Evolutionary conservation across 2,329 filamentous ascomycete species (phyloP), one percentile per base, ranked within the genome.

Genomic region (Echinosphaeria canescens): DNA sequence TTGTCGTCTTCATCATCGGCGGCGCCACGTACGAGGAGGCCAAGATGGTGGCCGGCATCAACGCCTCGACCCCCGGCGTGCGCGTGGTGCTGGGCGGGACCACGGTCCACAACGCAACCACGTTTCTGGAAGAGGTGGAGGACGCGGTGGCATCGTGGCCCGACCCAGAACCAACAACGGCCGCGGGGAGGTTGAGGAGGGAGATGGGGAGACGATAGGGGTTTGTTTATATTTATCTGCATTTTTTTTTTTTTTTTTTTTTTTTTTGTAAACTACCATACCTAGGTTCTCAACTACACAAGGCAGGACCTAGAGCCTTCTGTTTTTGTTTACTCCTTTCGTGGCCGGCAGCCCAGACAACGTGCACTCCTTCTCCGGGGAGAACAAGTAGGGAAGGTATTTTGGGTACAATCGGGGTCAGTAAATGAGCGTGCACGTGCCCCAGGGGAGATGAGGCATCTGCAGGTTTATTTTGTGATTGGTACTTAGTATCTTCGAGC

Each of bases 1-100:
- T 98, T 22, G 67, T 98, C 23, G 67, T 98, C 6, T 98, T 98
- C 43, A 84, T 98, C 42, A 61, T 93, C 14, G 88, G 88, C 5
- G 88, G 88, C 3, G 72, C 75, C 12, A 98, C 88, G 0, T 98
- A 93, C 42, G 88, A 98, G 47, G 88, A 98, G 48, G 84, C 88
- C 5, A 93, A 92, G 54, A 82, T 81, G 61, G 70, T 95, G 22
- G 81, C 88, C n/a, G 72, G 84, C 37, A 72, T 98, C 31, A 98
- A 98, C 50, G 82, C 82, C 12, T 80, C 75, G 30, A 78, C 78
- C 9, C 84, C 84, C 0, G 88, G 88, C 1, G 63, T 95, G 8
- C 66, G 88, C 29, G 73, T 98, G 4, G 82, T 95, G 9, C 54
- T 98, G 5, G 84, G 82, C 8, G 84, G 82, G 4, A 95, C 88